These are phyloP conservation scores for Pleurotus sapidus DNA, from an alignment of 768 basidiomycete genomes.

Conservation along the genomic window DNA sequence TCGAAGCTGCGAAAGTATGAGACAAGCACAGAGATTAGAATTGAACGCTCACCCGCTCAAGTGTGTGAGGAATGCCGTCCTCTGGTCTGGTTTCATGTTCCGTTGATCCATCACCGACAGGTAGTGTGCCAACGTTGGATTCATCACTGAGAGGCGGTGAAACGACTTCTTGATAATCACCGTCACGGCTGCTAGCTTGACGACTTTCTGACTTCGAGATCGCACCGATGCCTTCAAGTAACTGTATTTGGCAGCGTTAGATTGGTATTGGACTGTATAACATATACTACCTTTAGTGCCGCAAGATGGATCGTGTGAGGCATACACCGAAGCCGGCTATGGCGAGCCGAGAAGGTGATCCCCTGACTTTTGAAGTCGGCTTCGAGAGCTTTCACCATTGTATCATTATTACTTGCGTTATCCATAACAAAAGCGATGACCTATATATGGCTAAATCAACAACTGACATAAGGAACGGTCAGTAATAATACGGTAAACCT, in stretches of 20 bases:
- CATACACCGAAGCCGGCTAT: conserved; percentile 29
- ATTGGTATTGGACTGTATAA: neutral
- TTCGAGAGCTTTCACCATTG: conserved; percentile 20
- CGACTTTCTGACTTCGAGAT: conserved; percentile 2
- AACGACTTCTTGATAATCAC: no score
- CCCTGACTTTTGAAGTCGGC: conserved; percentile 8
- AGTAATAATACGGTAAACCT: neutral
- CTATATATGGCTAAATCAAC: conserved; percentile 9
- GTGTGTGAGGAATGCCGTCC: no score
- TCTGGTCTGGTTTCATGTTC: no score
- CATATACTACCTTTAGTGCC: conserved; percentile 21
- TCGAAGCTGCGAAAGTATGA: conserved; percentile 11
- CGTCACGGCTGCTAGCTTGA: no score
- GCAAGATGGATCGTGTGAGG: conserved; percentile 36
- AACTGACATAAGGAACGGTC: neutral
- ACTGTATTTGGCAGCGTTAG: neutral
- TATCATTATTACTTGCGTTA: conserved; percentile 35
- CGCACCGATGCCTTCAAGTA: conserved; percentile 9
- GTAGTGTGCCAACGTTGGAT: neutral
- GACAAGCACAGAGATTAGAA: no score
- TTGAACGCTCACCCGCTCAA: no score
- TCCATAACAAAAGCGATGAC: conserved; percentile 31
- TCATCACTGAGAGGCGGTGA: neutral
- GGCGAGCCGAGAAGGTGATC: conserved; percentile 21
- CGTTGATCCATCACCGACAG: neutral